Evolutionary conservation across 257 asterid genomes (phyloP), one percentile per base, ranked within the genome.

Genomic region (Haberlea rhodopensis): DNA sequence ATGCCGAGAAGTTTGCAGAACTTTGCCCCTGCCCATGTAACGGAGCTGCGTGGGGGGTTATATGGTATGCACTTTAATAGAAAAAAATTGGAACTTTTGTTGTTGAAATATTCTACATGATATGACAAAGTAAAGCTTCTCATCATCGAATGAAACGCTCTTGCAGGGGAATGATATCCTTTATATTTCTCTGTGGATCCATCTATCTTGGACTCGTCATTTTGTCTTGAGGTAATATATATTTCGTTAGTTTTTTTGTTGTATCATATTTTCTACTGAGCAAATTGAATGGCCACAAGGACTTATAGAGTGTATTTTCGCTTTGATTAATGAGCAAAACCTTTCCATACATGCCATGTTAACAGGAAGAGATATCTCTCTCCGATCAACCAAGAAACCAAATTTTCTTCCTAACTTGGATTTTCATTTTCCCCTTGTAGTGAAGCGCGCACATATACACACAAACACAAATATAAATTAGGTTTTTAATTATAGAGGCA

Each of bases 1-100:
- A 92, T 73, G 99, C 99, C 60, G 99, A 92, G 88, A 92, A 92
- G 77, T 92, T 92, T 74, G 99, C 99, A 18, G 97, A 92, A 81
- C 68, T n/a, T n/a, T n/a, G n/a, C n/a, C n/a, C n/a, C n/a, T n/a
- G n/a, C n/a, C n/a, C n/a, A n/a, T 92, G 99, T 69, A 86, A 73
- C 65, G 99, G 99, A 57, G 75, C 63, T 78, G 95, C 71, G 25
- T 92, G 99, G 99, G 99, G 99, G 74, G 83, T 92, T 60, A 86
- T 92, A 56, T 92, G 99, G 99, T 89, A 75, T 52, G 78, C 72
- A 26, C 21, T 6, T 6, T 48, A 11, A 31, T 22, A 40, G 37
- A n/a, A n/a, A 20, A n/a, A 64, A 22, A 21, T 18, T 68, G 45
- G 45, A 62, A 61, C 9, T 1, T 32, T 9, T 32, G 13, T 7